Base-by-base conservation (phyloP, 129 eudicot species). In the Chrysanthemum seticuspe region DNA sequence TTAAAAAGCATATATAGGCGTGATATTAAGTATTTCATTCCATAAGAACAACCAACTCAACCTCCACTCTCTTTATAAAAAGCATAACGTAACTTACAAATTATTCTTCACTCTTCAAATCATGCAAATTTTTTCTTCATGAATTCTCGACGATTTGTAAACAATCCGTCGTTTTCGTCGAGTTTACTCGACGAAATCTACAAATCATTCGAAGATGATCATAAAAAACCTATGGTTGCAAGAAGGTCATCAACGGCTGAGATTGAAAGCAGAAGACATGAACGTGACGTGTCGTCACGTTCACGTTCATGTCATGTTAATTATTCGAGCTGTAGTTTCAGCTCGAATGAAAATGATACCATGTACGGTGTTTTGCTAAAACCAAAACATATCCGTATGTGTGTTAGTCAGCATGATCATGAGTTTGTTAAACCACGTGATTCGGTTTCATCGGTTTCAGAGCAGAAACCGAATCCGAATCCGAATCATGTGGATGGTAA, bases 111-210 rank as follows among this genome's bases (percentile, higher is more conserved):
- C 10, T n/a, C 21, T 60, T 12, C 47, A 40, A 40, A 40, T 40
- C 25, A 40, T 6, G 47, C 47, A 40, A 7, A 40, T 7, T 7
- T 0, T 2, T 40, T 40, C 47, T 7, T 6, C 47, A 40, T 40
- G 47, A 40, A 40, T 75, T 76, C 70, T 72, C 69, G 73, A 27
- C 70, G 74, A 4, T 49, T 47, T 44, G 44, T 63, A 29, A 63
- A 76, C 19, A 69, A 62, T 49, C 86, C 89, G 15, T 88, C 97
- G 2, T 91, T 92, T 76, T 88, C 96, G 6, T 89, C 97, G 4
- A 62, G 88, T 6, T 84, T 91, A 10, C 93, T 91, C 65, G 94
- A 91, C 56, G 78, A 88, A 7, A 89, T 89, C 73, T 91, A 91
- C 62, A 91, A 85, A 12, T 88, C 97, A 2, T 86, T 91, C 16